Evolutionary conservation across 352 stramenopile species (phyloP), one percentile per base, ranked within the genome.

Genomic region (Pythium brassicae): DNA sequence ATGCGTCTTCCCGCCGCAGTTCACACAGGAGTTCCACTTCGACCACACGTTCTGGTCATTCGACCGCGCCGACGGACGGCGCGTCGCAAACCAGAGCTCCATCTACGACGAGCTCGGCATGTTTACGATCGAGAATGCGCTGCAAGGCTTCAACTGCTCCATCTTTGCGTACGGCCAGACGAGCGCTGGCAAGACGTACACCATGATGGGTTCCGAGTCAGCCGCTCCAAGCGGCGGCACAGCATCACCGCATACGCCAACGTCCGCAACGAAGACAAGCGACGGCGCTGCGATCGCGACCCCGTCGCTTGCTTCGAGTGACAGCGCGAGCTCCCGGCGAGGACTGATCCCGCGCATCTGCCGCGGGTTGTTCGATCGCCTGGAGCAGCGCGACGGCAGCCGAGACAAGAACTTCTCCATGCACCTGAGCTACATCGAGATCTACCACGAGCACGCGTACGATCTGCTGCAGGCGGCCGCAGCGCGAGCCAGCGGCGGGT

Each of bases 1-100:
- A 47, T 27, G 42, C 22, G 42, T 47, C 8, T 78, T 76, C 51
- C 56, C 68, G n/a, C 49, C 62, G 6, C 76, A 89, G 37, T 91
- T 83, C 48, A 86, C 69, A 6, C 78, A 91, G 51, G 71, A 88
- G 53, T 91, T 91, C 45, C 61, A 68, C 32, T 90, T 88, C 34
- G 77, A 93, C 56, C 66, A 78, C 54, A 86, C 60, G 27, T 91
- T 84, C 46, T 91, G 83, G 83, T 88, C 81, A n/a, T 85, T 75
- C 26, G 71, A 83, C 54, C 66, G 65, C 32, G 63, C 65, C 0
- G 42, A 59, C 10, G 65, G 40, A 1, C 68, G 61, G 1, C 50
- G 66, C n/a, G 58, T 69, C 35, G 77, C 79, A 9, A 76, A 65
- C 3, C 81, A 94, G 50, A 66, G 55, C 20, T 60, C 49, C 14